Base-by-base conservation (phyloP, 2,329 filamentous ascomycete genomes). In the Fusarium marasasianum region DNA sequence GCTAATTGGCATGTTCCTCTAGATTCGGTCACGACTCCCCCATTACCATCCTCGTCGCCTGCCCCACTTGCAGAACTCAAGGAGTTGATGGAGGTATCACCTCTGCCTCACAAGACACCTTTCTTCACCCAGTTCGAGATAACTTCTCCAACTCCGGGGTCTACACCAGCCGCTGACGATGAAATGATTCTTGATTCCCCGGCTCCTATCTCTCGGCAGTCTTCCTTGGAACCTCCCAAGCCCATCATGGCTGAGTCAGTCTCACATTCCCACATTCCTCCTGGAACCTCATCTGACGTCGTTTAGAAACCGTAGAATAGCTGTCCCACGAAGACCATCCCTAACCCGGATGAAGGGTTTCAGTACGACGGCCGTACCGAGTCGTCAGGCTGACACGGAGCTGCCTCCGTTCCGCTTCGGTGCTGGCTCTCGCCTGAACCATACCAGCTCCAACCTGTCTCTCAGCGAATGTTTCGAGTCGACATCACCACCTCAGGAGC, bases 1-100 rank as follows among this genome's bases (percentile, higher is more conserved):
- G 54, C 68, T 71, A 82, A 82, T 77, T 68, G 69, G 69, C 56
- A 55, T 69, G 57, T 68, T 47, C 45, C 15, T 71, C 75, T 84
- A 92, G 94, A 94, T 81, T 90, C 89, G 79, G 90, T 94, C 78
- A 97, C 93, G 41, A 98, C 95, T 43, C 95, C 96, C 67, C 94
- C 94, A 48, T 87, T 97, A 59, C 91, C 84, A 6, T 93, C 94
- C 4, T 98, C 95, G 12, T 97, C 96, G 50, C 95, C 95, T 12
- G 90, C 90, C 63, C 88, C 89, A 41, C 83, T 87, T 62, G 88
- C 90, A 69, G 95, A 98, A 81, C 87, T 90, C 59, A 98, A 98
- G 94, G 95, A 98, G 80, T 87, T 91, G 63, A 98, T 98, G 94
- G 95, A 98, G 80, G 91, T 98, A 82, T 98, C 96, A 50, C 96